phyloP scores from a whole-genome alignment of 257 asterid species.

The Solanum sejunctum region DNA sequence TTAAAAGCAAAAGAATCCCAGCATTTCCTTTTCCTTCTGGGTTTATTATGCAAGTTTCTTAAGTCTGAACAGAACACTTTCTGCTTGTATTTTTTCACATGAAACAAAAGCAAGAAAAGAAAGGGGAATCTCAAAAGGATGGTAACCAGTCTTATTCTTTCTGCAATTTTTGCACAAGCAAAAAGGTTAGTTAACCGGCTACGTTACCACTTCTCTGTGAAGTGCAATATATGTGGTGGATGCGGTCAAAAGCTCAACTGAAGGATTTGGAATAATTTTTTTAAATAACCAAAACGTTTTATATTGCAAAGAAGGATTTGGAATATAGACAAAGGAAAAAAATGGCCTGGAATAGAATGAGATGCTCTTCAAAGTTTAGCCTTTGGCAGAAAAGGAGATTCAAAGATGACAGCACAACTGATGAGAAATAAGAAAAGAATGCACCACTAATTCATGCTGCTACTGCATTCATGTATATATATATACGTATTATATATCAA shows the following conservation, averaged over 20 bases:
- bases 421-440: neutral
- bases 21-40: neutral
- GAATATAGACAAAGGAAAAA: neutral
- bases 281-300: neutral
- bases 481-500: neutral
- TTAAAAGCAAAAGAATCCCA: neutral
- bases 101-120: neutral
- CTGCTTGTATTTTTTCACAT: neutral
- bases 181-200: neutral
- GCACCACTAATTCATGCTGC: neutral
- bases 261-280: neutral
- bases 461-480: neutral
- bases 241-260: neutral
- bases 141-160: neutral
- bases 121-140: neutral
- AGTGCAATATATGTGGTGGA: neutral
- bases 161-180: neutral
- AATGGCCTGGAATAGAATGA: neutral
- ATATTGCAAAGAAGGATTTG: neutral
- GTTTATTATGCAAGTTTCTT: neutral
- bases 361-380: constrained; percentile 4
- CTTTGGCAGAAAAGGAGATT: constrained; percentile 3
- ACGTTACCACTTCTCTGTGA: neutral
- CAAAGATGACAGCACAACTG: neutral
- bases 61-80: neutral